These are phyloP conservation scores for Lomentospora prolificans DNA, from an alignment of 2,329 filamentous ascomycete species.

Conservation along the genomic window DNA sequence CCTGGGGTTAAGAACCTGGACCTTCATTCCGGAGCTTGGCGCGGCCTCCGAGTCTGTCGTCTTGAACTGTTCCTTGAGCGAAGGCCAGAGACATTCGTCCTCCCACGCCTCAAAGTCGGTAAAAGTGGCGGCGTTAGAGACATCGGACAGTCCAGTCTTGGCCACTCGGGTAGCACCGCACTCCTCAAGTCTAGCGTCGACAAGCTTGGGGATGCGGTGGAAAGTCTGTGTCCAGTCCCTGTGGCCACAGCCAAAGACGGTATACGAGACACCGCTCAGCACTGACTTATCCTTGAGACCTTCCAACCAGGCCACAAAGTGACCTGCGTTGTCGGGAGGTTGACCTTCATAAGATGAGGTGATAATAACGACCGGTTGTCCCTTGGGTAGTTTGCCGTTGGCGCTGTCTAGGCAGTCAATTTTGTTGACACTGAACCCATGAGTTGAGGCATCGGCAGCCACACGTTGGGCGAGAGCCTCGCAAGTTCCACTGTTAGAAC, in stretches of 20 bases:
- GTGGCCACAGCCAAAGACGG: constrained; percentile 57
- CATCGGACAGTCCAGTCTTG: constrained; percentile 48
- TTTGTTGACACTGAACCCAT: constrained; percentile 47
- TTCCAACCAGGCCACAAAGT: constrained; percentile 60
- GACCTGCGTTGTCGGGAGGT: constrained; percentile 60
- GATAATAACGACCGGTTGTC: constrained; percentile 55
- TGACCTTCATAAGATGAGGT: constrained; percentile 66
- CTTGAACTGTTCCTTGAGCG: constrained; percentile 39
- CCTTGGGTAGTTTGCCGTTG: constrained; percentile 47
- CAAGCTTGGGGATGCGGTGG: constrained; percentile 54
- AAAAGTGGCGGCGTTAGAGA: constrained; percentile 55
- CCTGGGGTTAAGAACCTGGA: constrained; percentile 43
- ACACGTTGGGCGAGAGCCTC: constrained; percentile 57
- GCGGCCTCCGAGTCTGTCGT: constrained; percentile 23
- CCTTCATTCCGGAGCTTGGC: constrained; percentile 20
- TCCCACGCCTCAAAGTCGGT: constrained; percentile 59
- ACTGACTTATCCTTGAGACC: constrained; percentile 34
- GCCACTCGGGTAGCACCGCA: constrained; percentile 24
- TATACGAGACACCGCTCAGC: constrained; percentile 49
- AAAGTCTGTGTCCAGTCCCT: constrained; percentile 52
- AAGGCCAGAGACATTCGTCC: constrained; percentile 42
- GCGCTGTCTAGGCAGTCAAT: constrained; percentile 52
- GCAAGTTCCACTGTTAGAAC: constrained; percentile 67
- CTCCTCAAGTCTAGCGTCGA: constrained; percentile 42
- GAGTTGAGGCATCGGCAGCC: constrained; percentile 44